Percentiles rank a stretch among this genome's conserved stretches.
Evolutionary conservation across 257 asterid species (phyloP).

Genomic region (Linderniella brevidens): DNA sequence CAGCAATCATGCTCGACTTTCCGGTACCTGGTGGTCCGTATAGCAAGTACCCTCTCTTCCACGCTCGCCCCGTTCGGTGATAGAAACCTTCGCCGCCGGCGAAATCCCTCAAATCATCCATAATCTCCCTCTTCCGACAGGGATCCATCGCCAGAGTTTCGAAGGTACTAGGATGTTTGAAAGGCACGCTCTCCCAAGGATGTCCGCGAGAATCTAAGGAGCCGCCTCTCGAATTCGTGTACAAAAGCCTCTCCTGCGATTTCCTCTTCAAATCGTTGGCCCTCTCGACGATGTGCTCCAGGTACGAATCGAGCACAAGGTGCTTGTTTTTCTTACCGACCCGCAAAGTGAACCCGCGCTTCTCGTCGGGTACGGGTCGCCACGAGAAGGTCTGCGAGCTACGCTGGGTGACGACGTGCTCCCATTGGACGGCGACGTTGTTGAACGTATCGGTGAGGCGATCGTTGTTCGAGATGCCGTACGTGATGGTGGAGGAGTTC

Average conservation of each 20-base stretch:
- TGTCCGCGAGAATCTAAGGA: slow-evolving; percentile 39
- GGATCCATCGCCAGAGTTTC: slow-evolving; percentile 44
- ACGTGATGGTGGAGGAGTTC: slow-evolving; percentile 17
- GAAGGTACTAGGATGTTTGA: slow-evolving; percentile 47
- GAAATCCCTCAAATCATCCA: slow-evolving; percentile 32
- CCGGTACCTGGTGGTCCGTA: slow-evolving; percentile 51
- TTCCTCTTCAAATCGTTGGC: slow-evolving; percentile 15
- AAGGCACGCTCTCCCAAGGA: slow-evolving; percentile 49
- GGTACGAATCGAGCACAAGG: slow-evolving; percentile 11
- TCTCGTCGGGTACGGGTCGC: slow-evolving; percentile 22
- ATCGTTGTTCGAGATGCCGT: slow-evolving; percentile 18
- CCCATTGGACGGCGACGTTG: slow-evolving; percentile 15
- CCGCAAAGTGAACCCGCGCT: slow-evolving; percentile 15
- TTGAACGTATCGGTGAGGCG: slow-evolving; percentile 12
- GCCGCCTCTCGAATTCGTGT: slow-evolving; percentile 45
- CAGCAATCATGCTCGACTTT: slow-evolving; percentile 50
- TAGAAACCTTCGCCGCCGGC: slow-evolving; percentile 34
- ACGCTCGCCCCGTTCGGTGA: slow-evolving; percentile 44
- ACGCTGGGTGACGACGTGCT: slow-evolving; percentile 18
- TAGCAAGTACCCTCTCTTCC: slow-evolving; percentile 40
- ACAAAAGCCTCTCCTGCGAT: slow-evolving; percentile 16
- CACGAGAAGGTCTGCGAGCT: slow-evolving; percentile 17
- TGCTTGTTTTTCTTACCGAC: slow-evolving; percentile 13
- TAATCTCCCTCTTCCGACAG: slow-evolving; percentile 17
- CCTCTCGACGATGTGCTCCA: slow-evolving; percentile 13